These are phyloP conservation scores for Heliocybe sulcata DNA, from an alignment of 1,284 basidiomycete species.

Conservation along the genomic window DNA sequence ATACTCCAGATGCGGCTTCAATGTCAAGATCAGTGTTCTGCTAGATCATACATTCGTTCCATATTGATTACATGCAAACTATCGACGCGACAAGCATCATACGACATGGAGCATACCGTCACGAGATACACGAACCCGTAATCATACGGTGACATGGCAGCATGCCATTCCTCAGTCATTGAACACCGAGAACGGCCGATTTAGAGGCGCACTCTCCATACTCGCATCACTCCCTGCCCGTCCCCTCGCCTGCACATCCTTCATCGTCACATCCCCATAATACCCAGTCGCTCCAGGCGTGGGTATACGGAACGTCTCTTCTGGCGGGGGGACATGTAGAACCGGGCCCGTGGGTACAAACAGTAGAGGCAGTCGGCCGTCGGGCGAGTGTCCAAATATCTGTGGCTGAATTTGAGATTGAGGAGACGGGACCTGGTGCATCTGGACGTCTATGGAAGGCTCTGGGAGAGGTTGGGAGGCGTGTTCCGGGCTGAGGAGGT, in stretches of 20 bases:
- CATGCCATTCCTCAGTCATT: neutral
- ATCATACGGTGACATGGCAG: neutral
- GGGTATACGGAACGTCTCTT: neutral
- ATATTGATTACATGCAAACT: neutral
- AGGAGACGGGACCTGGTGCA: neutral
- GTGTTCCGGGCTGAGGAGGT: slow-evolving; percentile 1
- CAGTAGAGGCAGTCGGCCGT: neutral
- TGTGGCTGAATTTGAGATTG: neutral
- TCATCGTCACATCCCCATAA: neutral
- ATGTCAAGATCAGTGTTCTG: too few relatives aligned
- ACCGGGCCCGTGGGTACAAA: neutral
- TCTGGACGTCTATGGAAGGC: neutral
- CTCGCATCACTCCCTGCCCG: neutral
- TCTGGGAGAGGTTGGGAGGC: neutral
- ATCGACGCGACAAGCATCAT: neutral
- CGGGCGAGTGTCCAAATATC: neutral
- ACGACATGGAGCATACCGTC: too few relatives aligned
- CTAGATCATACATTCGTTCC: too few relatives aligned
- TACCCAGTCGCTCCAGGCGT: neutral
- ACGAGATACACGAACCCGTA: neutral
- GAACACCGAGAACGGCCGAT: neutral
- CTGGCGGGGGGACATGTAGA: neutral
- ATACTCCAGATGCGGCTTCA: too few relatives aligned
- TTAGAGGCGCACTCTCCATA: neutral
- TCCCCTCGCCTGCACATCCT: neutral